A percentile compares a stretch with the other conserved stretches of the same genome.
phyloP scores from a whole-genome alignment of 2,329 filamentous ascomycete species.

The Chlorencoelia australis region DNA sequence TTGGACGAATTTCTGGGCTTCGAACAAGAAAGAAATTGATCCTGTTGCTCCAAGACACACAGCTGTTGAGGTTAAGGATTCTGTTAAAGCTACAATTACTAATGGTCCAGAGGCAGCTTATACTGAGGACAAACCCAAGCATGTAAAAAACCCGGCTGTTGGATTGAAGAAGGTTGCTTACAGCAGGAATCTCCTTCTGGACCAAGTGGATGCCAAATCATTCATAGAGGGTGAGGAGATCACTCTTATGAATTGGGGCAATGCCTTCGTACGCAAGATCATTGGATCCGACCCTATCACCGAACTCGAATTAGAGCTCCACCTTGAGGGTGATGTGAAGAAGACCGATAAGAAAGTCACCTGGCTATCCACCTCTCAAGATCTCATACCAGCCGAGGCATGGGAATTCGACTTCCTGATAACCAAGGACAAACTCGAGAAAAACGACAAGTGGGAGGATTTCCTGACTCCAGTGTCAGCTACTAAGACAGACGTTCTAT shows the following conservation, averaged over 20 bases:
- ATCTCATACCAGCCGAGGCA: constrained; percentile 71
- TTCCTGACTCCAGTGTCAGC: constrained; percentile 68
- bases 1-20: constrained; percentile 61
- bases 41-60: constrained; percentile 66
- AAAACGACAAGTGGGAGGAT: constrained; percentile 77
- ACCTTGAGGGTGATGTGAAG: constrained; percentile 88
- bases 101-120: constrained; percentile 53
- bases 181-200: constrained; percentile 65
- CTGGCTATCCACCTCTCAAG: constrained; percentile 74
- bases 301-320: constrained; percentile 69
- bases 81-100: constrained; percentile 59
- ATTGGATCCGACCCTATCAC: constrained; percentile 51
- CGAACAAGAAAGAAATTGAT: constrained; percentile 77
- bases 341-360: constrained; percentile 94
- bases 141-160: constrained; percentile 78
- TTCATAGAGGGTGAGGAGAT: constrained; percentile 85
- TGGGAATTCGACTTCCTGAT: constrained; percentile 95
- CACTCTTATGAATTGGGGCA: constrained; percentile 95
- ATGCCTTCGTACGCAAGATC: constrained; percentile 67
- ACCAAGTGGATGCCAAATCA: constrained; percentile 74
- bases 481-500: constrained; percentile 62
- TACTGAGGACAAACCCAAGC: constrained; percentile 70
- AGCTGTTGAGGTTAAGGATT: constrained; percentile 58
- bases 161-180: constrained; percentile 80
- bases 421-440: constrained; percentile 87